phyloP scores from a whole-genome alignment of 1,284 basidiomycete genomes.

The Ustilago trichophora region DNA sequence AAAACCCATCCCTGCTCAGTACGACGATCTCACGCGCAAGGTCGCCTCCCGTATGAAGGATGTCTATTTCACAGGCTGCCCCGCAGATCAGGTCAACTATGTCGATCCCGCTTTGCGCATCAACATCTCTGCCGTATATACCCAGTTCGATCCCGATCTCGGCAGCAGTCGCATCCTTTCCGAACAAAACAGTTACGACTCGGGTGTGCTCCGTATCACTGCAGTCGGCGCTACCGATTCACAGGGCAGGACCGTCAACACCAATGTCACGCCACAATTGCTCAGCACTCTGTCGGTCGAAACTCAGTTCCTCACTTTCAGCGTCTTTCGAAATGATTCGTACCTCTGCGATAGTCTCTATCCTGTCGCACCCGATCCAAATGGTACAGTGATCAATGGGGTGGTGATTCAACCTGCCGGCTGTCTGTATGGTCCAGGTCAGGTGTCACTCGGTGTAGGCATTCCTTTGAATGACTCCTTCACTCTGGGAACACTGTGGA shows the following conservation, averaged over 20 bases:
- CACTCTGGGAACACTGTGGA: constrained; percentile 82
- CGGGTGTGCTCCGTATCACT: constrained; percentile 50
- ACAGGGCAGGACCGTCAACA: constrained; percentile 38
- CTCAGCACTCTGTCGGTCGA: constrained; percentile 51
- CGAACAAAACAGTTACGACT: constrained; percentile 12
- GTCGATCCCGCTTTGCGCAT: constrained; percentile 45
- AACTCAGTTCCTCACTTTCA: constrained; percentile 55
- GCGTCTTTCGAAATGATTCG: constrained; percentile 53
- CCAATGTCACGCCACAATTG: constrained; percentile 24
- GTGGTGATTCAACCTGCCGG: constrained; percentile 37
- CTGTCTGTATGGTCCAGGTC: constrained; percentile 70
- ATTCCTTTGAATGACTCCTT: constrained; percentile 77
- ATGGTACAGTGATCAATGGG: constrained; percentile 31
- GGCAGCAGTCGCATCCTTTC: constrained; percentile 16
- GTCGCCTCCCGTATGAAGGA: constrained; percentile 41
- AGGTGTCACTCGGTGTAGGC: constrained; percentile 81
- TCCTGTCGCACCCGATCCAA: constrained; percentile 47
- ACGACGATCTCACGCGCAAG: constrained; percentile 14
- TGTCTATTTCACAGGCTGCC: constrained; percentile 53
- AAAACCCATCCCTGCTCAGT: constrained; percentile 29
- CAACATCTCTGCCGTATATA: constrained; percentile 62
- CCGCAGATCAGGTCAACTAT: constrained; percentile 31
- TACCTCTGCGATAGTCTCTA: constrained; percentile 60
- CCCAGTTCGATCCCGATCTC: constrained; percentile 51
- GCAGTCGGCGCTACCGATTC: constrained; percentile 49